Conservation (phyloP, 345 rosid species). For the Punica granatum region DNA sequence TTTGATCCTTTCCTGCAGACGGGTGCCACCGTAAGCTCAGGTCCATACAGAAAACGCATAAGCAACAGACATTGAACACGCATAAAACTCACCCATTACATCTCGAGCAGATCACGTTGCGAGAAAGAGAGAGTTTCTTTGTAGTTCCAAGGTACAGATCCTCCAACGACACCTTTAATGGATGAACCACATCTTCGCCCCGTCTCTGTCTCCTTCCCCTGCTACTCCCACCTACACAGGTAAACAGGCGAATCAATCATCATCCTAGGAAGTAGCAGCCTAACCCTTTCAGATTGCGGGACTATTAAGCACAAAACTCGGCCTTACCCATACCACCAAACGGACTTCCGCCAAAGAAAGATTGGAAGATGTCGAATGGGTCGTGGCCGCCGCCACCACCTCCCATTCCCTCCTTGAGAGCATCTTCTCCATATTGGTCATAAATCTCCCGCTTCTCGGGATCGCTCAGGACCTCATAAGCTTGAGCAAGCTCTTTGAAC, state of each 20-base stretch:
- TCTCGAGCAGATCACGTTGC: slow-evolving; percentile 71
- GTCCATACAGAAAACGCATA: neutral
- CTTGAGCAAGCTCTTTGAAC: slow-evolving; percentile 92
- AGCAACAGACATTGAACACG: neutral
- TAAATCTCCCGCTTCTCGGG: slow-evolving; percentile 88
- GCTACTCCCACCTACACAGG: slow-evolving; percentile 46
- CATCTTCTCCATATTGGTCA: slow-evolving; percentile 88
- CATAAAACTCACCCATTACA: slow-evolving; percentile 61
- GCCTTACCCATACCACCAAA: slow-evolving; percentile 45
- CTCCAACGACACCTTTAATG: slow-evolving; percentile 69
- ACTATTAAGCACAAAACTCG: too few species aligned
- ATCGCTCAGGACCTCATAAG: slow-evolving; percentile 81
- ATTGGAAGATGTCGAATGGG: slow-evolving; percentile 79
- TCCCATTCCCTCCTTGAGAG: slow-evolving; percentile 92
- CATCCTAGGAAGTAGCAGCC: too few species aligned
- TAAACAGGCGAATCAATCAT: neutral
- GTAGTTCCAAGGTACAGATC: slow-evolving; percentile 68
- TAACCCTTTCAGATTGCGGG: too few species aligned
- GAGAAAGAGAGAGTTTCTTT: slow-evolving; percentile 79
- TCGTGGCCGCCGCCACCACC: slow-evolving; percentile 61
- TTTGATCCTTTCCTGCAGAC: slow-evolving; percentile 75
- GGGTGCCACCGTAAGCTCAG: neutral
- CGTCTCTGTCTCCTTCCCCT: slow-evolving; percentile 77
- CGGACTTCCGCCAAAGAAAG: slow-evolving; percentile 70
- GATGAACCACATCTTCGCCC: slow-evolving; percentile 87